Evolutionary conservation across 2,329 filamentous ascomycete genomes (phyloP).

Genomic region (Alternaria hordeiaustralica): DNA sequence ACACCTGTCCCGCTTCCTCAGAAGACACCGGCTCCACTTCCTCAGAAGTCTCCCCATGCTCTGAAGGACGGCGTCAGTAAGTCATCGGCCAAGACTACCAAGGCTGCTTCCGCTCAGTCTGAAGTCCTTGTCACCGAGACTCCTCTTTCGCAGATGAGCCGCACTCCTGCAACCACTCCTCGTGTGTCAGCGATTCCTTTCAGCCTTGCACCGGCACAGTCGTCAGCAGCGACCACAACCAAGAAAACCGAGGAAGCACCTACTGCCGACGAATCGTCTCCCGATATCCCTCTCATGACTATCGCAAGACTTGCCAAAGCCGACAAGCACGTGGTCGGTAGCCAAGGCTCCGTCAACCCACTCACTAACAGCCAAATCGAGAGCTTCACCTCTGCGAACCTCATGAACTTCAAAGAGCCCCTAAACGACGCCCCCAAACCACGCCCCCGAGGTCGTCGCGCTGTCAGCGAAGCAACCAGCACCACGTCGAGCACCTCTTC

Average conservation of each 20-base stretch:
- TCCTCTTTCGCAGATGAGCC: slow-evolving; percentile 16
- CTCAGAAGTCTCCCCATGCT: not conserved
- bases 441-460: slow-evolving; percentile 12
- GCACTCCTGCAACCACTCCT: not conserved
- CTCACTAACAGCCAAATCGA: slow-evolving; percentile 5
- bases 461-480: slow-evolving; percentile 8
- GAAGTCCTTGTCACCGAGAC: slow-evolving; percentile 21
- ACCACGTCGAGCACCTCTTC: slow-evolving; percentile 19
- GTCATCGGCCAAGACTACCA: not conserved
- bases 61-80: not conserved
- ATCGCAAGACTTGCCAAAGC: not conserved
- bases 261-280: not conserved
- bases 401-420: slow-evolving; percentile 22
- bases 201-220: slow-evolving; percentile 3
- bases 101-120: not conserved
- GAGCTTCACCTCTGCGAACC: slow-evolving; percentile 21
- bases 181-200: slow-evolving; percentile 20
- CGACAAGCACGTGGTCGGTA: not conserved
- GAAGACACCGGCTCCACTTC: slow-evolving; percentile 12
- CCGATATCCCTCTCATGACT: not conserved
- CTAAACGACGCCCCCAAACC: slow-evolving; percentile 24
- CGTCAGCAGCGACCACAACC: not conserved
- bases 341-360: slow-evolving; percentile 6
- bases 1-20: not conserved
- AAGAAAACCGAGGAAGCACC: slow-evolving; percentile 5